Evolutionary conservation across 2,329 filamentous ascomycete genomes (phyloP), one percentile per base, ranked within the genome.

Genomic region (Colletotrichum sp.): DNA sequence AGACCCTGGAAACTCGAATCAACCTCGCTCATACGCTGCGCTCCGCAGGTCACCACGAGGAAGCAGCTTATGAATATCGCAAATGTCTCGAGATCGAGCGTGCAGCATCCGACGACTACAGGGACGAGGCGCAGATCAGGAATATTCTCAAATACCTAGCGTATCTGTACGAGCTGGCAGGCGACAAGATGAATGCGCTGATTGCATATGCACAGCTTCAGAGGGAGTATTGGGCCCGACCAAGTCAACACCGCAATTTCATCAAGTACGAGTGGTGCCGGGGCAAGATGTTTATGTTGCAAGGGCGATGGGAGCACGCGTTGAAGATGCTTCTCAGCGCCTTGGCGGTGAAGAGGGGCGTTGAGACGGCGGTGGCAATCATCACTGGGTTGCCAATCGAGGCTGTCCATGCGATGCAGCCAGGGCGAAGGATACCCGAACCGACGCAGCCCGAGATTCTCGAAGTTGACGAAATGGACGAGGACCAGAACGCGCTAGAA

Each of bases 261-360:
- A 63, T 77, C 52, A 73, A 64, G 1, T 78, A 78, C 8, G 72
- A 77, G 27, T 78, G 77, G 75, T 71, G 69, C 16, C 25, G 77
- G 3, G 77, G 72, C 5, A 77, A 77, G 25, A 77, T 78, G 77
- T 76, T 78, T n/a, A 74, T 75, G 72, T 12, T 77, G 13, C 77
- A 75, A 8, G 69, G 76, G 0, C 60, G 74, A 8, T 77, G 76
- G 76, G 76, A 76, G 3, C 59, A 78, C 13, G 76, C 76, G 11
- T n/a, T 77, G 19, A 77, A 74, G 52, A 32, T 78, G 64, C 68
- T 78, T 2, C 63, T 77, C 30, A 68, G 77, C 48, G 72, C 76
- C 25, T 70, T 75, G 12, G 68, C 72, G n/a, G 70, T 71, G 22
- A 75, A 61, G 36, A 66, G 66, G 25, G 75, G 75, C 5, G 44